Evolutionary conservation across 768 basidiomycete genomes (phyloP), one percentile per base, ranked within the genome.

Genomic region (Rhodotorula babjevae): DNA sequence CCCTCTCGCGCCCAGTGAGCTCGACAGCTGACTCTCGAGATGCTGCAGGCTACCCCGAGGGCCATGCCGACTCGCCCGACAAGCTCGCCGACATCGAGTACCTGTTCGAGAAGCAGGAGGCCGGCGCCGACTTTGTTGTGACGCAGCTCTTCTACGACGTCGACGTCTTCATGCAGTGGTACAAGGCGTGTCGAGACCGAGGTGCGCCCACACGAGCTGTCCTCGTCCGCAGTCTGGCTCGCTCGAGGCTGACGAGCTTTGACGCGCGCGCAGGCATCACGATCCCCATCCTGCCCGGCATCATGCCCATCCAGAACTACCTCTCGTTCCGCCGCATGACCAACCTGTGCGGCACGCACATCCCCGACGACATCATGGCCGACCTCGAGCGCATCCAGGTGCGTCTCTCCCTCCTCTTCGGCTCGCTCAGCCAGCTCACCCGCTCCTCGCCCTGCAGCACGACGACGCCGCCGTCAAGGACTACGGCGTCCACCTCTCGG

Each of bases 291-390:
- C 89, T 99, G 71, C 93, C 96, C 16, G 93, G 94, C 19, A 87
- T 98, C 66, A 96, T 98, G 93, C 95, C 96, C 1, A 92, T 99
- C 67, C 96, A 98, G 79, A 97, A 91, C 33, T 95, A 93, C 80
- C 87, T 89, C 9, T 96, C 96, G 1, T 98, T 99, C 82, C 84
- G 90, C 58, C 88, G 96, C 59, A 84, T 98, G 77, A 91, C 89
- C 31, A 96, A 94, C 80, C 84, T 99, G 57, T 94, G 92, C 73
- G 90, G 90, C 27, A 87, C 88, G 7, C 84, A 84, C 31, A 88
- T 98, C 27, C 95, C 95, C 0, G 81, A 84, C 5, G 78, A 83
- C 19, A 83, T 95, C 61, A 84, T 88, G 82, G 78, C 84, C 3
- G 87, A 87, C 70, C 82, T 98, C 1, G 87, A 90, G 40, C 84